A percentile compares a stretch with the other conserved stretches of the same genome.
Evolutionary conservation across 208 protist genomes (phyloP).

Genomic region (Leishmania tropica): DNA sequence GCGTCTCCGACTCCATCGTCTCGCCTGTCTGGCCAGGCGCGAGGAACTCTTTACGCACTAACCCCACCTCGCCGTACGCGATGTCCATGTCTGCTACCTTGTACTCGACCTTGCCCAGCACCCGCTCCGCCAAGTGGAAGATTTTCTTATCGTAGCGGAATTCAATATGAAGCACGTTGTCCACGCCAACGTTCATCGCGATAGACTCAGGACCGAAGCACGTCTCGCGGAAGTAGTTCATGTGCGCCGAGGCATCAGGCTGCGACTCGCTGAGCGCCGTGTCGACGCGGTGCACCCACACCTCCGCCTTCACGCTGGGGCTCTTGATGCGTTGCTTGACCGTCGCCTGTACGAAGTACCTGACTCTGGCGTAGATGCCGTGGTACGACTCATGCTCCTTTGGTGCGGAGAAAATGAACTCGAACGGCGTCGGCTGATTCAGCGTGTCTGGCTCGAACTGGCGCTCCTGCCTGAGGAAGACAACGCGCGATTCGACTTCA

Average conservation of each 20-base stretch:
- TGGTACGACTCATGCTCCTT: constrained; percentile 89
- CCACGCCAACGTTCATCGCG: constrained; percentile 88
- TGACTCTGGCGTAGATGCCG: constrained; percentile 67
- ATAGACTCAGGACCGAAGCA: constrained; percentile 66
- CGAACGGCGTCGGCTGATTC: constrained; percentile 37
- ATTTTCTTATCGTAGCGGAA: constrained; percentile 87
- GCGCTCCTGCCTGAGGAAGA: constrained; percentile 76
- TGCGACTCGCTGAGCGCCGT: constrained; percentile 43
- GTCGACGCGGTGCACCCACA: constrained; percentile 81
- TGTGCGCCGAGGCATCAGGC: constrained; percentile 58
- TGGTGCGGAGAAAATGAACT: constrained; percentile 74
- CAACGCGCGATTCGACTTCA: constrained; percentile 17
- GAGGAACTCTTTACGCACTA: constrained; percentile 77
- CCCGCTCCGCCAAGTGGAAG: constrained; percentile 75
- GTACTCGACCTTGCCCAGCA: constrained; percentile 86
- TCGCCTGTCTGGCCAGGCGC: constrained; percentile 29
- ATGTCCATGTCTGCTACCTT: constrained; percentile 81
- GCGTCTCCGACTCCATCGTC: constrained; percentile 65
- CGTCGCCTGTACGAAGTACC: constrained; percentile 69
- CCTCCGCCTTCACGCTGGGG: constrained; percentile 50
- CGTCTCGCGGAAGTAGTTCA: constrained; percentile 77
- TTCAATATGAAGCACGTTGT: constrained; percentile 90
- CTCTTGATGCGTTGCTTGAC: constrained; percentile 76
- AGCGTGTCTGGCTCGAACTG: constrained; percentile 77
- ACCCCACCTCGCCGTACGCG: constrained; percentile 69